A percentile compares a stretch with the other conserved stretches of the same genome.
Evolutionary conservation across 805 yeast species (phyloP).

Genomic region (Candida caryicola): DNA sequence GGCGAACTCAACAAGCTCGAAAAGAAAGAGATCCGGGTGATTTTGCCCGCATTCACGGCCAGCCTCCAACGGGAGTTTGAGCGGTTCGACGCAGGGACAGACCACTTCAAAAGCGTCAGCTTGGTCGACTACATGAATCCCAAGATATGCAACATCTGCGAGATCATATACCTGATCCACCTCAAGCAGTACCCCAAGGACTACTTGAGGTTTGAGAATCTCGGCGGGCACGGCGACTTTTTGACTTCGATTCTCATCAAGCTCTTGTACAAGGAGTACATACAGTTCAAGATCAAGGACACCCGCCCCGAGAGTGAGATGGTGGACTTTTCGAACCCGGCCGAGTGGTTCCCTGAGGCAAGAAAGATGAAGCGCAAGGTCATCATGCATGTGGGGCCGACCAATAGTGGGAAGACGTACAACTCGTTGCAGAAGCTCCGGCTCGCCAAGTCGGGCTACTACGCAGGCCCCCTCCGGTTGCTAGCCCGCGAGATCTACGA

Average conservation of each 20-base stretch:
- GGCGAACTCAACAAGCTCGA: slow-evolving; percentile 4
- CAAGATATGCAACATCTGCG: slow-evolving; percentile 16
- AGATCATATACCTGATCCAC: slow-evolving; percentile 18
- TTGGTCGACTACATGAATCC: slow-evolving; percentile 25
- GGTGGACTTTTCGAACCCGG: slow-evolving; percentile 36
- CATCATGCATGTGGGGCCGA: slow-evolving; percentile 95
- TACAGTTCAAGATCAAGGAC: slow-evolving; percentile 12
- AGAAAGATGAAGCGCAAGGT: slow-evolving; percentile 74
- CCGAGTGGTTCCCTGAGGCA: slow-evolving; percentile 80
- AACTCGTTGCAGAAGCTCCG: slow-evolving; percentile 70
- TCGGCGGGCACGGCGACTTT: slow-evolving; percentile 18
- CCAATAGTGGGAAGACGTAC: slow-evolving; percentile 94
- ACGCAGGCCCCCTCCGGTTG: slow-evolving; percentile 90
- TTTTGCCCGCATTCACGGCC: background rate
- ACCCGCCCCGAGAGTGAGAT: slow-evolving; percentile 8
- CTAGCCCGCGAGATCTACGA: slow-evolving; percentile 91
- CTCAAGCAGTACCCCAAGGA: slow-evolving; percentile 18
- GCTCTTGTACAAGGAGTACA: slow-evolving; percentile 23
- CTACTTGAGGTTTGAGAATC: slow-evolving; percentile 15
- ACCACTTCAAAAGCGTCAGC: background rate
- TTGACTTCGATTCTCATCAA: slow-evolving; percentile 19
- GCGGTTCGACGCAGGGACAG: background rate
- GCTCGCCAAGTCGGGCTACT: slow-evolving; percentile 70
- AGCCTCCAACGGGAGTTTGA: background rate
- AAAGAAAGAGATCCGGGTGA: background rate